phyloP scores from a whole-genome alignment of 306 rosid genomes.

The Rubus parviflorus region DNA sequence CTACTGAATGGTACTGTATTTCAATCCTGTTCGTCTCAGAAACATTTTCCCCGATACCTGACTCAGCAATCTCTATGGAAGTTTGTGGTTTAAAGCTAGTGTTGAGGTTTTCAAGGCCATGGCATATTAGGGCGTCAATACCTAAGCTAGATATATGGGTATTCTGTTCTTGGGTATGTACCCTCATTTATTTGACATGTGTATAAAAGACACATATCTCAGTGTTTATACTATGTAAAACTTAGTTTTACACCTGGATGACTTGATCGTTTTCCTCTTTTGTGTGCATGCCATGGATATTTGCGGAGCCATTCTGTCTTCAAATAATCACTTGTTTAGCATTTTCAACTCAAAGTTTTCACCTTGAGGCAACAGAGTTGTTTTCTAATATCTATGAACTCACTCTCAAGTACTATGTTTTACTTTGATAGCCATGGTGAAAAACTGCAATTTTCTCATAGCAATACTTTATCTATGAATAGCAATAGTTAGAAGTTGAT shows the following conservation, averaged over 20 bases:
- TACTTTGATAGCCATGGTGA: neutral
- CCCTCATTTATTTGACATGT: neutral
- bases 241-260: neutral
- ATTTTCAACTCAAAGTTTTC: neutral
- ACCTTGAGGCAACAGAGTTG: neutral
- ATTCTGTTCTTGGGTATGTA: neutral
- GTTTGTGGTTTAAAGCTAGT: neutral
- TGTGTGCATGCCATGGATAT: too few relatives aligned
- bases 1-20: neutral
- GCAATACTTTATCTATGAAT: neutral
- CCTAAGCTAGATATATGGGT: neutral
- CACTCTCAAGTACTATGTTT: neutral
- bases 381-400: neutral
- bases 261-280: neutral
- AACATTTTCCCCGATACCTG: neutral
- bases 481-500: neutral
- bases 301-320: neutral
- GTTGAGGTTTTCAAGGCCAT: neutral
- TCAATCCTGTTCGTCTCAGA: too few relatives aligned
- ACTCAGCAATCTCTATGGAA: neutral
- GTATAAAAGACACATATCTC: neutral
- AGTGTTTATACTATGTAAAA: neutral
- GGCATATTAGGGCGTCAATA: neutral
- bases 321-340: neutral
- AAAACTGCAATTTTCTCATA: neutral